These are phyloP conservation scores for Veloporphyrellus conicus DNA, from an alignment of 1,284 basidiomycete genomes.

Conservation along the genomic window DNA sequence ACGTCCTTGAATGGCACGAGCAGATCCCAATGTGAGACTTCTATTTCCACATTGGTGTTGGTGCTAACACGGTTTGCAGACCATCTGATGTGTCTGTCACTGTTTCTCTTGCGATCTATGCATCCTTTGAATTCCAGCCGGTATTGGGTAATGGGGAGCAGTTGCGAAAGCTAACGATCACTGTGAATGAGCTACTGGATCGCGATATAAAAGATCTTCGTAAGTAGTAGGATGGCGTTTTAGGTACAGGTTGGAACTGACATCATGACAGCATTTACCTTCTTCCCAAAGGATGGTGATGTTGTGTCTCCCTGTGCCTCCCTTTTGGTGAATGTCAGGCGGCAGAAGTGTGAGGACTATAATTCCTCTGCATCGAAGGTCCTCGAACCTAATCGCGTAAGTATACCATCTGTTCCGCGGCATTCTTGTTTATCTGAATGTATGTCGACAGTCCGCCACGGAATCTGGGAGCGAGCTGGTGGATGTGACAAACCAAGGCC, in stretches of 20 bases:
- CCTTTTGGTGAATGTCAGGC: background rate
- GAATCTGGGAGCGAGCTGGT: background rate
- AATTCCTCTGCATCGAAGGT: background rate
- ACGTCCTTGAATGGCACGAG: slow-evolving; percentile 8
- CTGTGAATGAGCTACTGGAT: slow-evolving; percentile 5
- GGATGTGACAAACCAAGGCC: slow-evolving; percentile 4
- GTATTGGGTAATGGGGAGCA: slow-evolving; percentile 11
- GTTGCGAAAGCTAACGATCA: background rate
- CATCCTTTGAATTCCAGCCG: slow-evolving; percentile 14
- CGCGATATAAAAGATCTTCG: background rate
- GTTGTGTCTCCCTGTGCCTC: slow-evolving; percentile 5
- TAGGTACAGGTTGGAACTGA: background rate
- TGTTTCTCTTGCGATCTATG: slow-evolving; percentile 3
- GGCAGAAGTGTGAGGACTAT: background rate
- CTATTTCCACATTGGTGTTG: too few species aligned
- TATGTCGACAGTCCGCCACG: background rate
- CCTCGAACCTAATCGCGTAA: background rate
- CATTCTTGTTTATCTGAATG: background rate
- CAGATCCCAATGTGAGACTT: slow-evolving; percentile 7
- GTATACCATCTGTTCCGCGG: background rate
- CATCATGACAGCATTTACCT: background rate
- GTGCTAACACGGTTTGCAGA: background rate
- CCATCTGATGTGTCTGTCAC: slow-evolving; percentile 5
- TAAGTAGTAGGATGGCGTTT: background rate
- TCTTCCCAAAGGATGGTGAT: background rate